Evolutionary conservation across 257 asterid species (phyloP), one percentile per base, ranked within the genome.

Genomic region (Nemophila menziesii): DNA sequence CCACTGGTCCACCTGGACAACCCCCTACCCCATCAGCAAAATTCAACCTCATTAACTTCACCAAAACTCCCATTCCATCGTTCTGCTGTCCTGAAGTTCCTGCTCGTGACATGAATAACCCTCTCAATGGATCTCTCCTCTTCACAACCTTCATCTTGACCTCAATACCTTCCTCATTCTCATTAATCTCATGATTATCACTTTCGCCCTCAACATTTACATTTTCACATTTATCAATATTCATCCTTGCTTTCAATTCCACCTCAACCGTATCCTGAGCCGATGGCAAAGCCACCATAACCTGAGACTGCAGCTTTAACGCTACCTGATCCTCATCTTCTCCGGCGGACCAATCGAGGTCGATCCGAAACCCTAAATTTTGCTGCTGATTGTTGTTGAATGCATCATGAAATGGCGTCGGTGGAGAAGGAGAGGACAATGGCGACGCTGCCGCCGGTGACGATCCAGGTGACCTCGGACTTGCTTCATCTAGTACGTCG

Each of bases 281-380:
- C 18, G 81, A 70, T 33, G 96, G 99, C 82, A 90, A 60, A 22
- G 99, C 94, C 58, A 90, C 75, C 96, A 85, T 82, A 3, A 85
- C 99, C 83, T 82, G 93, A 16, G 99, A 90, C 66, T 85, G 99
- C 39, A 90, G 66, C 62, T 78, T 77, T 60, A 90, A 66, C 39
- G 92, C 93, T 47, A 75, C 73, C 43, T 90, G 96, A 72, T 90
- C 99, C 72, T 90, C 96, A 36, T 82, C 96, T 20, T 81, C 96
- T 8, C 75, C 90, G 8, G 85, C 80, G 45, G 73, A 81, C 94
- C 96, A 82, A 33, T 90, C 93, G 15, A 90, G 75, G 16, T 85
- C 94, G 22, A 70, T 46, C 22, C 70, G 63, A 39, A 64, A 90
- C 70, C 86, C 92, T 55, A 78, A 68, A 59, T 62, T 72, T 77